phyloP scores from a whole-genome alignment of 345 rosid species.

The Cardamine chenopodiifolia region DNA sequence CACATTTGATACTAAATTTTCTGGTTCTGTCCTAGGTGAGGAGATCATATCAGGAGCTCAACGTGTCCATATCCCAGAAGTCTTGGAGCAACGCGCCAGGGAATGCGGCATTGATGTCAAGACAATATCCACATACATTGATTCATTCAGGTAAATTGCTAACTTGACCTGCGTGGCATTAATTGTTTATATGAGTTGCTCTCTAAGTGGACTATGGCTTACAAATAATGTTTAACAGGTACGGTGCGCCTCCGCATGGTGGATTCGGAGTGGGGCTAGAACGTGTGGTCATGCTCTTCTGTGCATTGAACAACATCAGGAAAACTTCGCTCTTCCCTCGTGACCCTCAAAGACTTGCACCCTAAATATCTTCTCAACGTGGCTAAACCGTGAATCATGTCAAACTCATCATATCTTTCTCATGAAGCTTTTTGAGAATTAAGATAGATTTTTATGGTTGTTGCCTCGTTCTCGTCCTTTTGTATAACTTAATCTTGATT shows the following conservation, averaged over 20 bases:
- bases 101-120: constrained; percentile 72
- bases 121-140: constrained; percentile 73
- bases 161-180: not conserved
- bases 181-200: not conserved
- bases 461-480: constrained; percentile 7
- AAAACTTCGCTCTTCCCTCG: constrained; percentile 87
- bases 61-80: constrained; percentile 81
- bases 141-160: constrained; percentile 73
- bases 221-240: constrained; percentile 48
- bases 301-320: constrained; percentile 73
- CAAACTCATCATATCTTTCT: constrained; percentile 8
- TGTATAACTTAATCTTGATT: constrained; percentile 6
- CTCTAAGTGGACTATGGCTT: not conserved
- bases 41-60: constrained; percentile 97
- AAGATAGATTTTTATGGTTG: not conserved
- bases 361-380: constrained; percentile 34
- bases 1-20: not conserved
- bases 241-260: constrained; percentile 90
- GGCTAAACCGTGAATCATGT: not conserved
- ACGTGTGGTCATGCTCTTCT: constrained; percentile 87
- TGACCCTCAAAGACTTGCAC: constrained; percentile 76
- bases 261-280: constrained; percentile 89
- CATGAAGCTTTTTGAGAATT: constrained; percentile 2
- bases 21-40: constrained; percentile 59
- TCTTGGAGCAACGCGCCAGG: constrained; percentile 71